These are phyloP conservation scores for Colletotrichum orbiculare DNA, from an alignment of 2,329 filamentous ascomycete genomes.

Conservation along the genomic window DNA sequence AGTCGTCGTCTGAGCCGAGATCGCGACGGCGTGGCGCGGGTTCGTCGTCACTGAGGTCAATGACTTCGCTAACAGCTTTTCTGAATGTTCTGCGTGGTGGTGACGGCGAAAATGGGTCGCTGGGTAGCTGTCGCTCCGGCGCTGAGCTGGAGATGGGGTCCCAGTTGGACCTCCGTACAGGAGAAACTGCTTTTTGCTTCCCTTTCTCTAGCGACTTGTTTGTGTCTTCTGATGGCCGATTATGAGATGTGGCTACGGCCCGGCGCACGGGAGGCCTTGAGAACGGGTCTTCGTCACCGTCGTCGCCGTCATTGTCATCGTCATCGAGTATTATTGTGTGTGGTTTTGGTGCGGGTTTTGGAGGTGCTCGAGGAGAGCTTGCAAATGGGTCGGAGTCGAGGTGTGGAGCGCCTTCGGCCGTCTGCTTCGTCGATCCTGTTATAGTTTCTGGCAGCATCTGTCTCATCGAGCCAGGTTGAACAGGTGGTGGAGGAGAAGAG, in stretches of 20 bases:
- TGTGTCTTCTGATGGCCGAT: not conserved
- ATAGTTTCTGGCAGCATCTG: no score
- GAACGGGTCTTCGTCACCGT: conserved; percentile 15
- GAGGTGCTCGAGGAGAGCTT: conserved; percentile 39
- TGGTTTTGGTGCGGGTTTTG: conserved; percentile 10
- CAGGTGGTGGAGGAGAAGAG: conserved; percentile 37
- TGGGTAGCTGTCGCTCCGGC: conserved; percentile 47
- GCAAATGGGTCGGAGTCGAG: conserved; percentile 39
- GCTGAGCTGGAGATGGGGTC: conserved; percentile 66
- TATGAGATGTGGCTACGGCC: not conserved
- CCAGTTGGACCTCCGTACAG: conserved; percentile 49
- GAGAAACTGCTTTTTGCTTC: conserved; percentile 33
- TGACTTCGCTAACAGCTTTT: conserved; percentile 40
- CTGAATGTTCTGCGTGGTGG: conserved; percentile 6
- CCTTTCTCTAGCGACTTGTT: not conserved
- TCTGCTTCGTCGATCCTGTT: not conserved
- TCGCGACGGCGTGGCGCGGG: not conserved
- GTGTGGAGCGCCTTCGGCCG: not conserved
- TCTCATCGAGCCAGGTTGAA: conserved; percentile 10
- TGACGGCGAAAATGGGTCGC: conserved; percentile 28
- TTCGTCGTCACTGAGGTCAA: conserved; percentile 49
- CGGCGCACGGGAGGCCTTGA: not conserved
- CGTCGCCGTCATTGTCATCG: conserved; percentile 27
- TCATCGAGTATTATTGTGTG: conserved; percentile 15
- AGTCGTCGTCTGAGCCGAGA: conserved; percentile 54